Conservation (phyloP, 257 asterid species). For the Ilex asprella region DNA sequence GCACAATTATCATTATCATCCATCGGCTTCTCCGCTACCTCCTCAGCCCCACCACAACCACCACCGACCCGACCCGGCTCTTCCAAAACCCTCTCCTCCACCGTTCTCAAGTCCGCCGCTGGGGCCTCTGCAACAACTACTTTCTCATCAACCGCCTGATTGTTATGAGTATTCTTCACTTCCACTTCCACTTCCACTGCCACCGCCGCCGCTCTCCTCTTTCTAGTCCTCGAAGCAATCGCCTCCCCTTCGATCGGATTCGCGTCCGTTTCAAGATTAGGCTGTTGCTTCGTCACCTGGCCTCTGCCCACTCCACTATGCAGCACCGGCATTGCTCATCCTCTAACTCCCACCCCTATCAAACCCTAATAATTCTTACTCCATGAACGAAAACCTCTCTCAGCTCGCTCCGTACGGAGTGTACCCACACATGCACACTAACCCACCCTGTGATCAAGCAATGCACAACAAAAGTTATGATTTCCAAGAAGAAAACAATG, state of each 20-base stretch:
- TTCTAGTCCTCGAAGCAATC: neutral
- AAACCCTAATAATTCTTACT: neutral
- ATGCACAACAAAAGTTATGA: no score
- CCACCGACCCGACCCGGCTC: conserved; percentile 15
- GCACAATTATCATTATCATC: conserved; percentile 46
- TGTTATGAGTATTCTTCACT: conserved; percentile 8
- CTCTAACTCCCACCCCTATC: conserved; percentile 39
- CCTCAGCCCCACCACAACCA: conserved; percentile 27
- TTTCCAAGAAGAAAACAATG: no score
- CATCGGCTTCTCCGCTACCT: conserved; percentile 46
- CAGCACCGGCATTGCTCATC: conserved; percentile 81
- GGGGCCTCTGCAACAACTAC: conserved; percentile 57
- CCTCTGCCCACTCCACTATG: conserved; percentile 80
- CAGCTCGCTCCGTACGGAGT: no score
- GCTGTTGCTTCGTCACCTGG: conserved; percentile 28
- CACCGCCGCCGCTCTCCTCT: neutral
- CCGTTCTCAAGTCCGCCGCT: conserved; percentile 32
- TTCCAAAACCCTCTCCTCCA: conserved; percentile 29
- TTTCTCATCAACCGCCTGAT: conserved; percentile 29
- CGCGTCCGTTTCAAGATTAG: neutral
- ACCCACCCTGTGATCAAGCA: no score
- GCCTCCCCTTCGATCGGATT: conserved; percentile 15
- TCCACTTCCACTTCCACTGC: neutral
- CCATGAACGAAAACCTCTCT: no score
- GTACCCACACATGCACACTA: no score